Base-by-base conservation (phyloP, 306 rosid genomes). In the Ceratonia siliqua region DNA sequence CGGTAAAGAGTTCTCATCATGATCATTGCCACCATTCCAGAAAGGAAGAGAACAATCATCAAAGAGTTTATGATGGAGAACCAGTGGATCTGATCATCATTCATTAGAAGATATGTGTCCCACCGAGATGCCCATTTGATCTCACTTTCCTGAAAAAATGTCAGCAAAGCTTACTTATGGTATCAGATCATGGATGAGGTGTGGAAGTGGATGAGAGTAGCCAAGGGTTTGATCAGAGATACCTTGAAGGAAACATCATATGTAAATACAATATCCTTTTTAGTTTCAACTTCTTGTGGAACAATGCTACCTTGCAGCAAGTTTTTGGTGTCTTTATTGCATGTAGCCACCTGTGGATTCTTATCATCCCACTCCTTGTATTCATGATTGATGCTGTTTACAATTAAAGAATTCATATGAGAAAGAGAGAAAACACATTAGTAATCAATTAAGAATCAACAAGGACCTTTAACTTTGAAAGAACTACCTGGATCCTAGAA, bases 11-110 rank as follows among this genome's bases (percentile, higher is more conserved):
- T 89, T 82, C 94, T 89, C 94, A 89, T 89, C 91, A 85, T 89
- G 75, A 86, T 89, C 94, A 89, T 89, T 45, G 94, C 94, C 84
- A 89, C 88, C 94, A 89, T 89, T 56, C 94, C 94, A 54, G 94
- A 89, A 62, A 89, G 90, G 77, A 89, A 89, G 56, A 89, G 91
- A 27, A 89, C 94, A 79, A 89, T 89, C 94, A 89, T 89, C 66
- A 89, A 74, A 75, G 94, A 89, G 58, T 89, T 89, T 27, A 89
- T 76, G 14, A 89, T 89, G 75, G 94, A 89, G 59, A 89, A 89
- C 94, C 94, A 89, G 83, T 89, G 93, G 74, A 89, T 89, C 81
- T 89, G 93, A 86, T 89, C 93, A 38, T 89, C 93, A 62, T 87
- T 89, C 94, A 89, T 89, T 79, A 89, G 89, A 46, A 89, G 94